Percentiles rank a stretch among this genome's conserved stretches.
These are phyloP conservation scores for Chaetoscypha palmicola DNA, from an alignment of 2,329 filamentous ascomycete species.

Conservation along the genomic window DNA sequence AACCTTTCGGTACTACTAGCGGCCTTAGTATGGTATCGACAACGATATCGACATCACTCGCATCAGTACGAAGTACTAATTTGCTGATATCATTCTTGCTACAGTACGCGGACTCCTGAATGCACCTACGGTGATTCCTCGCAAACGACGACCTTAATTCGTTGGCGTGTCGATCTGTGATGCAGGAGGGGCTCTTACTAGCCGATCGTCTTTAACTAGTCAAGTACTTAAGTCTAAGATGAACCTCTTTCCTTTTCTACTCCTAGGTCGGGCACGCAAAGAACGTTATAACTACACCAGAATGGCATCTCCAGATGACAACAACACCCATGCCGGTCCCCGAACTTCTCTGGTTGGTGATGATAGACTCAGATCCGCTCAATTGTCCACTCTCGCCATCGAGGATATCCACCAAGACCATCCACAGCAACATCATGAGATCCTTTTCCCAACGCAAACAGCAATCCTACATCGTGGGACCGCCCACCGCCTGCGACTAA, in stretches of 20 bases:
- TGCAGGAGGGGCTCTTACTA: too few relatives aligned
- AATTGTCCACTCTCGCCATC: slow-evolving; percentile 15
- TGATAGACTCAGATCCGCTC: slow-evolving; percentile 4
- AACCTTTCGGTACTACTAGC: too few relatives aligned
- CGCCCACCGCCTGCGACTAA: slow-evolving; percentile 9
- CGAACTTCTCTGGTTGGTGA: slow-evolving; percentile 11
- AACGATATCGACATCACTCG: too few relatives aligned
- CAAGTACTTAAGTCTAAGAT: too few relatives aligned
- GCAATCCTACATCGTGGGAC: slow-evolving; percentile 4
- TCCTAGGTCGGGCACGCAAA: slow-evolving; percentile 5
- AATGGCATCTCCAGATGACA: slow-evolving; percentile 9
- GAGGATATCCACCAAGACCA: slow-evolving; percentile 9
- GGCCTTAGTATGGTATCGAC: too few relatives aligned
- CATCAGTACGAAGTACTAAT: too few relatives aligned
- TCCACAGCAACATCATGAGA: slow-evolving; percentile 1
- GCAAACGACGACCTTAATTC: too few relatives aligned
- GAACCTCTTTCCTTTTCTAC: slow-evolving; percentile 9
- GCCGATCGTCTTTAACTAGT: too few relatives aligned
- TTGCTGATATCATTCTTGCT: too few relatives aligned
- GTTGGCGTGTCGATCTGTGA: too few relatives aligned
- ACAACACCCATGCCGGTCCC: background rate
- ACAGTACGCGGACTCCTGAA: too few relatives aligned
- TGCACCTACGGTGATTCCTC: too few relatives aligned
- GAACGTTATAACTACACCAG: slow-evolving; percentile 8
- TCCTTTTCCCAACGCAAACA: slow-evolving; percentile 10